phyloP scores from a whole-genome alignment of 108 stramenopile species.

The Pseudonitzschia delicatissima region DNA sequence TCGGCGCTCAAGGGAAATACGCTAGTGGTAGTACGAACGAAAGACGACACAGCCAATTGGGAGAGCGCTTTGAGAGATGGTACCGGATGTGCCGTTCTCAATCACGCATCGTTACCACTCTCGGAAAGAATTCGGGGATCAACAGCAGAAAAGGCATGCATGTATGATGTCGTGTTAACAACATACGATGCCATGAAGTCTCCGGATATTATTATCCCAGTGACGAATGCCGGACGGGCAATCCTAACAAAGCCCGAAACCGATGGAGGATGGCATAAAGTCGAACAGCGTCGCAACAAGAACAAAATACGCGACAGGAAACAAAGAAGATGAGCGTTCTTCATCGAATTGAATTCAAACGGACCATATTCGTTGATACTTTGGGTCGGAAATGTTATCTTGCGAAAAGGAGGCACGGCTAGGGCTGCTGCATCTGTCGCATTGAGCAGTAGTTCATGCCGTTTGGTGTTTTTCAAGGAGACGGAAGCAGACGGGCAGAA shows the following conservation, averaged over 20 bases:
- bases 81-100: constrained; percentile 57
- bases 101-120: constrained; percentile 49
- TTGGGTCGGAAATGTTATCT: constrained; percentile 53
- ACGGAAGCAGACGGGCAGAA: constrained; percentile 9
- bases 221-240: constrained; percentile 46
- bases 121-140: constrained; percentile 44
- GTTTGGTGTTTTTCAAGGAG: constrained; percentile 21
- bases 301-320: constrained; percentile 17
- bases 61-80: constrained; percentile 54
- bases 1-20: constrained; percentile 39
- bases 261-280: constrained; percentile 48
- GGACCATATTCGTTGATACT: constrained; percentile 52
- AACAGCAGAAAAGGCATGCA: constrained; percentile 46
- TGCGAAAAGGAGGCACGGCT: constrained; percentile 38
- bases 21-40: constrained; percentile 47
- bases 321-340: constrained; percentile 54
- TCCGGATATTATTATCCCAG: constrained; percentile 51
- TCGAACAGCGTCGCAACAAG: constrained; percentile 32
- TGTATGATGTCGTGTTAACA: constrained; percentile 59
- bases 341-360: constrained; percentile 52
- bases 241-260: constrained; percentile 21
- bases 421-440: constrained; percentile 29
- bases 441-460: constrained; percentile 20
- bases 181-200: constrained; percentile 65
- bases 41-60: constrained; percentile 55